These are phyloP conservation scores for Pseudogymnoascus sp. DNA, from an alignment of 2,329 filamentous ascomycete species.

Conservation along the genomic window DNA sequence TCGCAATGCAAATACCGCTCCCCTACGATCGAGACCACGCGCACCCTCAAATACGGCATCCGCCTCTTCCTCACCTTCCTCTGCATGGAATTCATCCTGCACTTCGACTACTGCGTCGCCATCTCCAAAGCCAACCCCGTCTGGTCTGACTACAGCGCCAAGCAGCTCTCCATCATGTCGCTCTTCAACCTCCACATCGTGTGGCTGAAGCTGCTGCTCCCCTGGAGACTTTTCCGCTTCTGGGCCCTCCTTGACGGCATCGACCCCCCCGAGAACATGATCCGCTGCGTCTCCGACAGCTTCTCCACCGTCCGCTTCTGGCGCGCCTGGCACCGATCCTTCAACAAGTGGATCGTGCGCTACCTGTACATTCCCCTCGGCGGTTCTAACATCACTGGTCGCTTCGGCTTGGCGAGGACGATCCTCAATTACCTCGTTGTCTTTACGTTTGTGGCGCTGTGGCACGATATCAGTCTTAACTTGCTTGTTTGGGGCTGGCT, in stretches of 20 bases:
- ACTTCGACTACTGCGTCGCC: constrained; percentile 89
- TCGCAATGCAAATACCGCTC: constrained; percentile 72
- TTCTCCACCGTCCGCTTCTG: constrained; percentile 88
- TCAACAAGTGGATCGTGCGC: constrained; percentile 88
- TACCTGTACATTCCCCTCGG: constrained; percentile 93
- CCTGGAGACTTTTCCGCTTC: constrained; percentile 98
- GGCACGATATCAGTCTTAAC: constrained; percentile 92
- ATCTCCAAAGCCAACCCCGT: constrained; percentile 75
- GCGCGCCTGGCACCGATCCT: constrained; percentile 92
- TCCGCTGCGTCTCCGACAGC: constrained; percentile 92
- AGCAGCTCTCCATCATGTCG: constrained; percentile 82
- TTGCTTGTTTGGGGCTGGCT: constrained; percentile 96
- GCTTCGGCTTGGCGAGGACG: constrained; percentile 47
- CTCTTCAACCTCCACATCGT: constrained; percentile 97
- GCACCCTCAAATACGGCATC: constrained; percentile 74
- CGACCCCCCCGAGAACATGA: constrained; percentile 96
- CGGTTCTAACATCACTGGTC: constrained; percentile 51
- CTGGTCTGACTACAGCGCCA: constrained; percentile 79
- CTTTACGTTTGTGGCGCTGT: constrained; percentile 95
- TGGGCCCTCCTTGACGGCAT: constrained; percentile 88
- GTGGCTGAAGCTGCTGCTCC: constrained; percentile 93
- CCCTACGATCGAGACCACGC: constrained; percentile 60
- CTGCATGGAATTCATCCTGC: constrained; percentile 83
- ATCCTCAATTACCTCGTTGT: constrained; percentile 74
- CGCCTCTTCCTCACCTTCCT: constrained; percentile 77